A percentile compares a stretch with the other conserved stretches of the same genome.
These are phyloP conservation scores for Hortaea werneckii DNA, from an alignment of 2,329 filamentous ascomycete species.

Conservation along the genomic window DNA sequence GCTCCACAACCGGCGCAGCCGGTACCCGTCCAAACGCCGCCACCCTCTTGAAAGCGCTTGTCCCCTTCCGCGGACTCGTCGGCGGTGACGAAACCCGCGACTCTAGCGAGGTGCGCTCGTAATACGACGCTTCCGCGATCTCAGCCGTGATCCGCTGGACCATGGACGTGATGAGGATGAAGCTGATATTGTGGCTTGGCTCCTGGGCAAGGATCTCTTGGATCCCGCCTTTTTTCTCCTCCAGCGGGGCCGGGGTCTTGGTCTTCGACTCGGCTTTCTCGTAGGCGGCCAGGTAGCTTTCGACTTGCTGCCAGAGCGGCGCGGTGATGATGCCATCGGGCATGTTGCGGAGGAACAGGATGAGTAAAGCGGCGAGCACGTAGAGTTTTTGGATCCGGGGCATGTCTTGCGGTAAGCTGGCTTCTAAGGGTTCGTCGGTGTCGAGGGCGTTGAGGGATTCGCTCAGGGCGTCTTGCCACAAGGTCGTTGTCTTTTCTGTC, in stretches of 20 bases:
- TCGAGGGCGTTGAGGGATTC: conserved; percentile 59
- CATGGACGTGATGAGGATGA: conserved; percentile 77
- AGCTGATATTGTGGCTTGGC: conserved; percentile 76
- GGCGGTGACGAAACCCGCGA: neutral
- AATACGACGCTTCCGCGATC: conserved; percentile 20
- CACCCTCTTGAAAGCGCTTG: neutral
- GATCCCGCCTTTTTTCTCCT: conserved; percentile 51
- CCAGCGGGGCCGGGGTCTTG: conserved; percentile 23
- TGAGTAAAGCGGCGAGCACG: conserved; percentile 57
- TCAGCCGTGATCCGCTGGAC: conserved; percentile 52
- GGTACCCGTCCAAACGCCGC: neutral
- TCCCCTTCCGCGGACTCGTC: neutral
- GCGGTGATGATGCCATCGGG: conserved; percentile 69
- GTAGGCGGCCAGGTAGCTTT: conserved; percentile 43
- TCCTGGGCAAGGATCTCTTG: conserved; percentile 64
- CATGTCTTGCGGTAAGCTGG: conserved; percentile 53
- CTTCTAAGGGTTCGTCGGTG: conserved; percentile 51
- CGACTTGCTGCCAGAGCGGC: conserved; percentile 59
- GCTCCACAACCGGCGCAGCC: neutral
- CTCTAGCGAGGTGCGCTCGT: neutral
- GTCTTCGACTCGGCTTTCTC: conserved; percentile 37
- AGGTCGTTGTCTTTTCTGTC: conserved; percentile 29
- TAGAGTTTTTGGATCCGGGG: conserved; percentile 62
- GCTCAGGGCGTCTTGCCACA: conserved; percentile 35
- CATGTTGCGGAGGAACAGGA: conserved; percentile 65